These are phyloP conservation scores for Nemania sp. DNA, from an alignment of 2,329 filamentous ascomycete species.

Conservation along the genomic window DNA sequence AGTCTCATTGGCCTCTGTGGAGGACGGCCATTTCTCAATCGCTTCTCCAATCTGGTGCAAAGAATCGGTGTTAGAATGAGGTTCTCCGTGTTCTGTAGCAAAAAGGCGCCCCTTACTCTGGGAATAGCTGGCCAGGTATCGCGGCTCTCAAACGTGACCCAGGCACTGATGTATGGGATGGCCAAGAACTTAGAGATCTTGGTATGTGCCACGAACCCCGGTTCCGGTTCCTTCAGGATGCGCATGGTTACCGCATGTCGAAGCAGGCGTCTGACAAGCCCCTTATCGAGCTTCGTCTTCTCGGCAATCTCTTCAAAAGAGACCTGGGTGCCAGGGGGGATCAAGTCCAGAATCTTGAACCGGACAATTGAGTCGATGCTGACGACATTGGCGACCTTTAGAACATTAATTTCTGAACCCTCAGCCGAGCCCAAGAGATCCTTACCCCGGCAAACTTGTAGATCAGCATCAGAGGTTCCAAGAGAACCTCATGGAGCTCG, in stretches of 20 bases:
- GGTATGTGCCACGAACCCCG: slow-evolving; percentile 38
- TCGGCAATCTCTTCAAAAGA: slow-evolving; percentile 27
- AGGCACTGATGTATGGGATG: slow-evolving; percentile 24
- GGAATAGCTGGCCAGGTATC: slow-evolving; percentile 30
- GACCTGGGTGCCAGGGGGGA: slow-evolving; percentile 32
- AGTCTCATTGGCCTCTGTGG: slow-evolving; percentile 30
- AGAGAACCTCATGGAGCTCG: slow-evolving; percentile 39
- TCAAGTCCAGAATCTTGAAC: slow-evolving; percentile 32
- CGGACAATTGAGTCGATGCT: slow-evolving; percentile 34
- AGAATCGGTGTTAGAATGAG: slow-evolving; percentile 18
- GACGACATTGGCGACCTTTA: slow-evolving; percentile 23
- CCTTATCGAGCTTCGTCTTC: slow-evolving; percentile 27
- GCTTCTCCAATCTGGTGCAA: slow-evolving; percentile 28
- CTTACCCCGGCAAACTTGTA: slow-evolving; percentile 28
- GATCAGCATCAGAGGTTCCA: slow-evolving; percentile 53
- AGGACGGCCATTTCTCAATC: slow-evolving; percentile 31
- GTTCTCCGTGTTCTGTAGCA: background rate
- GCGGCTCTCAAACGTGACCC: slow-evolving; percentile 17
- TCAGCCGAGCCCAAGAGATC: background rate
- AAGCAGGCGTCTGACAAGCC: slow-evolving; percentile 33
- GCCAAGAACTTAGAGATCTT: slow-evolving; percentile 28
- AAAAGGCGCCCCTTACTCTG: slow-evolving; percentile 18
- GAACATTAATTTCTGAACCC: slow-evolving; percentile 15
- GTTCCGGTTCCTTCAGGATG: slow-evolving; percentile 37
- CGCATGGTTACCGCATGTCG: slow-evolving; percentile 37